Percentiles rank a stretch among this genome's conserved stretches.
These are phyloP conservation scores for Achaetomiella virescens DNA, from an alignment of 495 filamentous ascomycete genomes.

Conservation along the genomic window DNA sequence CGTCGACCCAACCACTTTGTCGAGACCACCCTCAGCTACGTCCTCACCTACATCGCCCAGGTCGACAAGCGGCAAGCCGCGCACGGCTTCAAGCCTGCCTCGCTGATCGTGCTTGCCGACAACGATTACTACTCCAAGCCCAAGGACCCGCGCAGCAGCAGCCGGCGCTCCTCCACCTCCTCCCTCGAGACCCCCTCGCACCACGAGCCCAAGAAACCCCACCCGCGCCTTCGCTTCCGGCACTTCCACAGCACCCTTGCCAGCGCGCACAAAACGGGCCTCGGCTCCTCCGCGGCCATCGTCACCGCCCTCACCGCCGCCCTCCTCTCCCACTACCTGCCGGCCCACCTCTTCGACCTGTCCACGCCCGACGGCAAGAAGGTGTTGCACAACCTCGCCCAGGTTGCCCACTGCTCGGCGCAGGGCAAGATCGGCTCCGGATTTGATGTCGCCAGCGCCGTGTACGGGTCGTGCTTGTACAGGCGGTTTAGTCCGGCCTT, in stretches of 20 bases:
- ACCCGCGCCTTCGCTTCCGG: constrained; percentile 51
- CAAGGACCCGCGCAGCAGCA: background rate
- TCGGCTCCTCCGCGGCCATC: constrained; percentile 91
- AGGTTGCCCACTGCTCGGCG: constrained; percentile 89
- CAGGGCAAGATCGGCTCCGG: constrained; percentile 95
- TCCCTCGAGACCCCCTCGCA: constrained; percentile 11
- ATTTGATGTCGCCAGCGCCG: constrained; percentile 92
- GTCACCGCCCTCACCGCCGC: constrained; percentile 86
- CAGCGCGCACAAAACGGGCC: constrained; percentile 88
- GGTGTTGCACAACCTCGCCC: constrained; percentile 82
- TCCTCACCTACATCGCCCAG: constrained; percentile 67
- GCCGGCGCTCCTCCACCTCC: constrained; percentile 38
- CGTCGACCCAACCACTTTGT: constrained; percentile 69
- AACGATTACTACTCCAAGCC: constrained; percentile 83
- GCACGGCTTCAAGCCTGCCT: constrained; percentile 56
- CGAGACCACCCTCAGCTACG: constrained; percentile 82
- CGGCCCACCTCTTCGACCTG: constrained; percentile 50
- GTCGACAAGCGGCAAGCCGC: constrained; percentile 49
- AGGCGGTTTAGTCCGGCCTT: constrained; percentile 80
- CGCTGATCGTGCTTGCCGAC: constrained; percentile 86
- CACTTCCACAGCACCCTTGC: constrained; percentile 69
- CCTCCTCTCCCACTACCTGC: constrained; percentile 74
- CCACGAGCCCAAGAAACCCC: background rate
- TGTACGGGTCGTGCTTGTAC: constrained; percentile 87
- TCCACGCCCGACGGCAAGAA: constrained; percentile 26